phyloP scores from a whole-genome alignment of 108 stramenopile species.

The Cyclostephanos invisitatus region DNA sequence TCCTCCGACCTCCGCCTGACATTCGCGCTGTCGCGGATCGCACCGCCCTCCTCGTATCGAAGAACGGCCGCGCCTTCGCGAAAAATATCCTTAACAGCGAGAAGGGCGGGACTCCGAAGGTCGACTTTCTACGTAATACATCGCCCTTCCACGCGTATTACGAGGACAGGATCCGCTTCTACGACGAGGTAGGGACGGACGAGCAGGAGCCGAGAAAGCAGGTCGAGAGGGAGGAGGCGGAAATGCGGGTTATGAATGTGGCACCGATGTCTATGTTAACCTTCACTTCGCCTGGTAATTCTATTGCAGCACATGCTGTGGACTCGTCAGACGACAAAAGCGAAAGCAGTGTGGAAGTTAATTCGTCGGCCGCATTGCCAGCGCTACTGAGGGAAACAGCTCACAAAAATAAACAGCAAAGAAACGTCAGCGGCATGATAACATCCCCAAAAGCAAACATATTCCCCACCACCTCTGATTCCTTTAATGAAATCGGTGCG shows the following conservation, averaged over 20 bases:
- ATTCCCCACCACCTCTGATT: not conserved
- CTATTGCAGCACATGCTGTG: not conserved
- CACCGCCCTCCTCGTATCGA: slow-evolving; percentile 95
- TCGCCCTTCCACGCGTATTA: slow-evolving; percentile 98
- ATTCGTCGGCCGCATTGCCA: not conserved
- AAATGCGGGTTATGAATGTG: not conserved
- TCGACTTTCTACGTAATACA: slow-evolving; percentile 90
- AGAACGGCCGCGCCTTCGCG: slow-evolving; percentile 96
- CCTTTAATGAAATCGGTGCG: not conserved
- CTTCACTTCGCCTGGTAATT: not conserved
- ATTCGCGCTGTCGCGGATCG: slow-evolving; percentile 95
- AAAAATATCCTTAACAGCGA: slow-evolving; percentile 69
- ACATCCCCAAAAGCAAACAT: not conserved
- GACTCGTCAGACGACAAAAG: not conserved
- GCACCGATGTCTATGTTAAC: not conserved
- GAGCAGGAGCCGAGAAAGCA: slow-evolving; percentile 50
- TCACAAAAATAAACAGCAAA: not conserved
- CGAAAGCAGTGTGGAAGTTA: not conserved
- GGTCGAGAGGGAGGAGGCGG: no score
- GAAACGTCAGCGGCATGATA: not conserved
- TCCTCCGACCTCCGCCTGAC: slow-evolving; percentile 96
- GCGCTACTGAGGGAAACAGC: not conserved
- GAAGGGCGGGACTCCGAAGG: slow-evolving; percentile 92
- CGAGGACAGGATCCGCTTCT: slow-evolving; percentile 86
- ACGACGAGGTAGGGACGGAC: slow-evolving; percentile 70